Evolutionary conservation across 2,329 filamentous ascomycete species (phyloP).

Genomic region (Whalleya microplaca): DNA sequence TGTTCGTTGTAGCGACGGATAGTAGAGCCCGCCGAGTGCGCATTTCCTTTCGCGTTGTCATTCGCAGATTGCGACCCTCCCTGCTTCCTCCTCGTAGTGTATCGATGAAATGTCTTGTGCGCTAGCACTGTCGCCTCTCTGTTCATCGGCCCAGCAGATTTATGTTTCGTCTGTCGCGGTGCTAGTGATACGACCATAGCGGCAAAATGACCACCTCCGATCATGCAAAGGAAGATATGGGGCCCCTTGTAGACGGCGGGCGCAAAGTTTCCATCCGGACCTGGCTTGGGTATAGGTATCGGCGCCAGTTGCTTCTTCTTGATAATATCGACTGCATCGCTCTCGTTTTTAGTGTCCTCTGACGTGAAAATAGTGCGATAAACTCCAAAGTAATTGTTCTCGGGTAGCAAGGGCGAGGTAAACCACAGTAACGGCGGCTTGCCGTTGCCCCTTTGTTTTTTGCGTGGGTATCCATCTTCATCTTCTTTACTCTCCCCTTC

Average conservation of each 20-base stretch:
- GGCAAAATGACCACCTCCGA: constrained; percentile 95
- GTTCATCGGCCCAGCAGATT: constrained; percentile 71
- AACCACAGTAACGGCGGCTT: constrained; percentile 87
- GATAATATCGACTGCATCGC: constrained; percentile 68
- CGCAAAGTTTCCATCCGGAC: constrained; percentile 61
- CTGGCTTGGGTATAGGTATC: constrained; percentile 54
- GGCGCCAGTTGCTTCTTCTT: constrained; percentile 77
- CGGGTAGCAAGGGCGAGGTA: constrained; percentile 71
- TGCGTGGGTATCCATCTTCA: constrained; percentile 50
- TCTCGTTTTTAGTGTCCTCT: constrained; percentile 68
- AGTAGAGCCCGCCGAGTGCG: constrained; percentile 89
- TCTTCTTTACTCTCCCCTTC: constrained; percentile 55
- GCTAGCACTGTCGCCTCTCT: constrained; percentile 86
- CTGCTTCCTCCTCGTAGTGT: constrained; percentile 94
- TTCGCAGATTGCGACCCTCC: constrained; percentile 94
- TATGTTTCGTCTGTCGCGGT: constrained; percentile 74
- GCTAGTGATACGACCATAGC: constrained; percentile 92
- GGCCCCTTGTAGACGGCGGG: constrained; percentile 67
- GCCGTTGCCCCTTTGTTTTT: constrained; percentile 58
- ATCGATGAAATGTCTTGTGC: constrained; percentile 97
- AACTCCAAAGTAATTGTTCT: constrained; percentile 80
- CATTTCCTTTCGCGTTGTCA: constrained; percentile 90
- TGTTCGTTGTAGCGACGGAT: constrained; percentile 93
- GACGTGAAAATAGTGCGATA: constrained; percentile 81
- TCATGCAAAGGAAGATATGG: constrained; percentile 97